Percentiles rank a stretch among this genome's conserved stretches.
Conservation (phyloP, 345 rosid genomes). For the Aquilaria malaccensis region DNA sequence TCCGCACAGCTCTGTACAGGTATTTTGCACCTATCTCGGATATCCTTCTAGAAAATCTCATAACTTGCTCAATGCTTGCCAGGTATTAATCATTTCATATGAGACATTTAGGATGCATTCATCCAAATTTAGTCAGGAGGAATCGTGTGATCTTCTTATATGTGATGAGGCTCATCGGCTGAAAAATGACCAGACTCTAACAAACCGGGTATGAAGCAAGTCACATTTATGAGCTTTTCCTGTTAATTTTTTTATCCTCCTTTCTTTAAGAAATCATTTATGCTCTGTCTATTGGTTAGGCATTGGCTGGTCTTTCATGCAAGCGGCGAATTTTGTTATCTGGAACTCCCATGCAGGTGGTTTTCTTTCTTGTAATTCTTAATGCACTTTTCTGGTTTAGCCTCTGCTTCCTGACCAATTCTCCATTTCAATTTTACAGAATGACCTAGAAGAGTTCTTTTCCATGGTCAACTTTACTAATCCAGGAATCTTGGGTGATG, state of each 20-base stretch:
- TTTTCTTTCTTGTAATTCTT: slow-evolving; percentile 13
- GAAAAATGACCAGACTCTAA: slow-evolving; percentile 91
- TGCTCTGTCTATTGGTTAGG: slow-evolving; percentile 37
- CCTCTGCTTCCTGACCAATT: slow-evolving; percentile 10
- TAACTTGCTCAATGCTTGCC: slow-evolving; percentile 18
- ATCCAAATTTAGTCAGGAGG: slow-evolving; percentile 63
- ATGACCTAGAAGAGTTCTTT: slow-evolving; percentile 97
- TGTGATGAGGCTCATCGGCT: slow-evolving; percentile 99
- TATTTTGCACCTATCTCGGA: slow-evolving; percentile 21
- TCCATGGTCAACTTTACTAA: slow-evolving; percentile 99
- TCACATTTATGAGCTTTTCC: slow-evolving; percentile 6
- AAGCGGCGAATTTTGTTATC: slow-evolving; percentile 84
- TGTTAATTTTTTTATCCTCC: slow-evolving; percentile 2
- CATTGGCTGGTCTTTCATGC: slow-evolving; percentile 89
- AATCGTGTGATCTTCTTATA: slow-evolving; percentile 89
- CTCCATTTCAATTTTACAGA: slow-evolving; percentile 37
- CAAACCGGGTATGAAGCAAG: slow-evolving; percentile 66
- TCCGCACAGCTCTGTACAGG: slow-evolving; percentile 69
- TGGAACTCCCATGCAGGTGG: slow-evolving; percentile 99
- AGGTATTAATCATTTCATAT: slow-evolving; percentile 93
- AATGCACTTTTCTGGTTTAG: slow-evolving; percentile 4
- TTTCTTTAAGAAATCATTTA: slow-evolving; percentile 10
- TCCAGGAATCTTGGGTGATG: slow-evolving; percentile 89
- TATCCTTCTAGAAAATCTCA: slow-evolving; percentile 14
- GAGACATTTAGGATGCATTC: slow-evolving; percentile 99